Conservation (phyloP, 2,329 filamentous ascomycete genomes). For the Sclerotinia spermophila region DNA sequence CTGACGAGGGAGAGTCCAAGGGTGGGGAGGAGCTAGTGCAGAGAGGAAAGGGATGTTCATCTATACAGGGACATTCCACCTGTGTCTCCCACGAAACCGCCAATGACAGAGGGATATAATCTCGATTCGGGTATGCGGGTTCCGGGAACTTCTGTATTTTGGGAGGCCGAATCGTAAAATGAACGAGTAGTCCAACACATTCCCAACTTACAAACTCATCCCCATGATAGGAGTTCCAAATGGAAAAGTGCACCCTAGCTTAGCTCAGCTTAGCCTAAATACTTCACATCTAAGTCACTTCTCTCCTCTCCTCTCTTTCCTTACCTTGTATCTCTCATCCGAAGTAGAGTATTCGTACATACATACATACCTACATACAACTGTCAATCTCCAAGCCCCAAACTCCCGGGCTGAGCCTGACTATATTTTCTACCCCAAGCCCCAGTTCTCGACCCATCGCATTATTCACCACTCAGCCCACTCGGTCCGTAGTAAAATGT, state of each 20-base stretch:
- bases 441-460: not conserved
- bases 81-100: constrained; percentile 41
- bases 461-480: not conserved
- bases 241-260: no score
- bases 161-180: constrained; percentile 40
- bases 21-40: constrained; percentile 72
- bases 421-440: no score
- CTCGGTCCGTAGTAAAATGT: not conserved
- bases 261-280: not conserved
- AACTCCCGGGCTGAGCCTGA: no score
- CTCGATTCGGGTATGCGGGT: constrained; percentile 44
- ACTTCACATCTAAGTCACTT: not conserved
- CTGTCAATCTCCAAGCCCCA: not conserved
- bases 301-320: not conserved
- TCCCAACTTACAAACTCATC: no score
- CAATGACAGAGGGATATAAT: constrained; percentile 43
- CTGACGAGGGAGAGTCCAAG: constrained; percentile 61
- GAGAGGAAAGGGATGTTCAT: constrained; percentile 66
- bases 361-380: no score
- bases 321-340: not conserved
- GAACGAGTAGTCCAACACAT: no score
- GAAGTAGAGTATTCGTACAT: not conserved
- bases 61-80: not conserved
- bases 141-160: constrained; percentile 39
- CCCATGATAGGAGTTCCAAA: no score